Percentiles rank a stretch among this genome's conserved stretches.
Conservation (phyloP, 129 eudicot species). For the Flaveria brownii region DNA sequence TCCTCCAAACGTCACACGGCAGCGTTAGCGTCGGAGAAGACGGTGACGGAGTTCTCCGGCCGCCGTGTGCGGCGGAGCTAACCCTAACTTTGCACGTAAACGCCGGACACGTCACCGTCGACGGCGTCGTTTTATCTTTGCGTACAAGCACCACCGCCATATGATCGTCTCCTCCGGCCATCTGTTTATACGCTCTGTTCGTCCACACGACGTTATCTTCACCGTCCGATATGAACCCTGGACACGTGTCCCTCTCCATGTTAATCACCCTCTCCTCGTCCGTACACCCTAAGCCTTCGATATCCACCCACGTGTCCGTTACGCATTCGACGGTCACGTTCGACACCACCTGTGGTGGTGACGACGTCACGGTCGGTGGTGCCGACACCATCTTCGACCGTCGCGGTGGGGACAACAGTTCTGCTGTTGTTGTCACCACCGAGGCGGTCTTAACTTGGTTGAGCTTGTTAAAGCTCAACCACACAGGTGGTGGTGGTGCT, state of each 20-base stretch:
- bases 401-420: not conserved
- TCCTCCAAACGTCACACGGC: constrained; percentile 86
- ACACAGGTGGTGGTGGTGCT: constrained; percentile 30
- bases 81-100: constrained; percentile 77
- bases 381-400: not conserved
- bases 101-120: constrained; percentile 35
- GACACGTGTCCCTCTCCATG: constrained; percentile 86
- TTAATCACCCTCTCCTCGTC: constrained; percentile 54
- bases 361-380: too few relatives aligned
- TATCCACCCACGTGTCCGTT: constrained; percentile 65
- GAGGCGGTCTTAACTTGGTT: not conserved
- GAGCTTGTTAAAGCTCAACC: constrained; percentile 51
- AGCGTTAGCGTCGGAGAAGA: constrained; percentile 36
- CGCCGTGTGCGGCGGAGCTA: constrained; percentile 21
- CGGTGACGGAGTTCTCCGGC: constrained; percentile 12
- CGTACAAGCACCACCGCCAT: constrained; percentile 48
- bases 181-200: constrained; percentile 54
- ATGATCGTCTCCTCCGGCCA: constrained; percentile 44
- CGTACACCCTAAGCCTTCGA: constrained; percentile 42
- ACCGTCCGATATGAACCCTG: constrained; percentile 79
- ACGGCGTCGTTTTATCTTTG: constrained; percentile 41
- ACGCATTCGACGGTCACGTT: constrained; percentile 78
- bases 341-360: constrained; percentile 26
- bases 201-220: constrained; percentile 59
- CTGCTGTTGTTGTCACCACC: too few relatives aligned